Evolutionary conservation across 345 rosid species (phyloP).

Genomic region (Dimocarpus longan): DNA sequence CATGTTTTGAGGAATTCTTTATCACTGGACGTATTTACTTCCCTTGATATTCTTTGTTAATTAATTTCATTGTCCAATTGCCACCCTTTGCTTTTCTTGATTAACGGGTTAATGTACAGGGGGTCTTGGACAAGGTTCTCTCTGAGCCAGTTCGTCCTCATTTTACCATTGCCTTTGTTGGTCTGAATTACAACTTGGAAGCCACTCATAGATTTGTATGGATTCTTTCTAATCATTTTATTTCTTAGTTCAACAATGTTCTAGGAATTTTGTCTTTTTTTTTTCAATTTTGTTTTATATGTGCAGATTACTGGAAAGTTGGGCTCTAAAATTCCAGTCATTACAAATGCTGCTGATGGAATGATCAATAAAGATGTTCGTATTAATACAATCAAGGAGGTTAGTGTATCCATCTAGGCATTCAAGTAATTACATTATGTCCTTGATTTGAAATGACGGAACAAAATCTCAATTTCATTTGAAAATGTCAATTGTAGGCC

Average conservation of each 20-base stretch:
- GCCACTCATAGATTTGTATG: constrained; percentile 29
- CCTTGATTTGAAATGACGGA: not conserved
- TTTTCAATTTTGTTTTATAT: not conserved
- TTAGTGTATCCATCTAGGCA: not conserved
- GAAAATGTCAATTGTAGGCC: constrained; percentile 14
- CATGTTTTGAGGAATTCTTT: no score
- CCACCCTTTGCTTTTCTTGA: not conserved
- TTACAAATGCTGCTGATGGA: constrained; percentile 28
- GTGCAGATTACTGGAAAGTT: constrained; percentile 23
- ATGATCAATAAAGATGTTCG: constrained; percentile 33
- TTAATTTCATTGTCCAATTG: no score
- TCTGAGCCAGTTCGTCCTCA: constrained; percentile 64
- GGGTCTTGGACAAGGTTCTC: constrained; percentile 63
- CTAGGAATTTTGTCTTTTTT: not conserved
- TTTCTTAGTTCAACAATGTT: no score
- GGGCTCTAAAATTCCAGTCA: constrained; percentile 27
- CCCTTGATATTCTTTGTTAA: not conserved
- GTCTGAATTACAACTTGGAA: constrained; percentile 34
- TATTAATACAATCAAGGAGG: constrained; percentile 24
- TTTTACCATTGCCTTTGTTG: constrained; percentile 50
- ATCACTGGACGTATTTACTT: no score
- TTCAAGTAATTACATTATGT: not conserved
- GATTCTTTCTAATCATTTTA: not conserved
- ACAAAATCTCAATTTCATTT: not conserved
- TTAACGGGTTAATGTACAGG: constrained; percentile 50